Evolutionary conservation across 2,329 filamentous ascomycete species (phyloP).

Genomic region (Podosphaera leucotricha): DNA sequence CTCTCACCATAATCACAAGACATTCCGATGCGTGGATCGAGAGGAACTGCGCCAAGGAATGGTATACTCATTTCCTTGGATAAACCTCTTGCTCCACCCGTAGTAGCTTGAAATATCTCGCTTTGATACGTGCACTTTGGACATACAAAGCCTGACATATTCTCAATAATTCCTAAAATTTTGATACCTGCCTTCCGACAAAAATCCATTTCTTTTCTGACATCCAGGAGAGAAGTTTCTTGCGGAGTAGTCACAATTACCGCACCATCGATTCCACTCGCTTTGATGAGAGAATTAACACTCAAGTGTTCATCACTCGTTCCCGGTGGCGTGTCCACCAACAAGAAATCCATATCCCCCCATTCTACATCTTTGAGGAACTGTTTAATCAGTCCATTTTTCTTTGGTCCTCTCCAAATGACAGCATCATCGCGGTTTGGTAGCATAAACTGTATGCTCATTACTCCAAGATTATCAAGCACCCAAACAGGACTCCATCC

Average conservation of each 20-base stretch:
- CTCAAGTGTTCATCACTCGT: slow-evolving; percentile 90
- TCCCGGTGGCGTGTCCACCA: slow-evolving; percentile 88
- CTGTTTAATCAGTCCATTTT: slow-evolving; percentile 95
- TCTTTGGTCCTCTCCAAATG: slow-evolving; percentile 95
- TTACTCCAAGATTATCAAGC: slow-evolving; percentile 75
- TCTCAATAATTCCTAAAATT: slow-evolving; percentile 79
- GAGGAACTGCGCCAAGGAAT: slow-evolving; percentile 70
- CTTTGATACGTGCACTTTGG: slow-evolving; percentile 64
- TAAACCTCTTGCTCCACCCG: slow-evolving; percentile 59
- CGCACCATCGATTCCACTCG: slow-evolving; percentile 79
- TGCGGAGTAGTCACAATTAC: slow-evolving; percentile 88
- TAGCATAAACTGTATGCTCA: slow-evolving; percentile 97
- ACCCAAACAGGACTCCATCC: slow-evolving; percentile 97
- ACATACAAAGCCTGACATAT: slow-evolving; percentile 95
- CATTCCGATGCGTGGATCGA: slow-evolving; percentile 89
- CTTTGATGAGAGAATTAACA: slow-evolving; percentile 77
- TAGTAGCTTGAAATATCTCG: slow-evolving; percentile 79
- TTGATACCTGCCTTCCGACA: slow-evolving; percentile 82
- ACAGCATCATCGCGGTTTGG: slow-evolving; percentile 83
- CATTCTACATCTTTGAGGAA: slow-evolving; percentile 96
- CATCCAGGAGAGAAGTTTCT: slow-evolving; percentile 77
- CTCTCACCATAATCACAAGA: slow-evolving; percentile 94
- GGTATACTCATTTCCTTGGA: slow-evolving; percentile 72
- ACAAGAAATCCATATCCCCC: slow-evolving; percentile 79
- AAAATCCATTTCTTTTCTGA: slow-evolving; percentile 94